Evolutionary conservation across 2,329 filamentous ascomycete species (phyloP).

Genomic region (Apiospora koreana): DNA sequence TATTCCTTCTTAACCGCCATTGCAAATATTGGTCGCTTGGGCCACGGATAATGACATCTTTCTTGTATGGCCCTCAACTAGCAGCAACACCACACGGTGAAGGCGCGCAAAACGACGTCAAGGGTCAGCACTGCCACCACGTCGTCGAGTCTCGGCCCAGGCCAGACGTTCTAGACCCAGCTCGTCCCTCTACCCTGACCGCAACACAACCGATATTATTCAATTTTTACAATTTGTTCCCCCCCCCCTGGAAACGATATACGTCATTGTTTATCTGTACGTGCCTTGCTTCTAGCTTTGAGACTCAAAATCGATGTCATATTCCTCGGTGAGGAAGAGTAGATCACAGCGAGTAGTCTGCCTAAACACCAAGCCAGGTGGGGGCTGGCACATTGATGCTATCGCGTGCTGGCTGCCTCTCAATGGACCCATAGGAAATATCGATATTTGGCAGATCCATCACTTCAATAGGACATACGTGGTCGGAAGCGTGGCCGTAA

Average conservation of each 20-base stretch:
- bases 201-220: too few relatives aligned
- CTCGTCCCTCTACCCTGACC: background rate
- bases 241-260: background rate
- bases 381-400: background rate
- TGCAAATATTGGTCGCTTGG: too few relatives aligned
- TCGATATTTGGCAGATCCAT: background rate
- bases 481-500: background rate
- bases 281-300: background rate
- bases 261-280: background rate
- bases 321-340: background rate
- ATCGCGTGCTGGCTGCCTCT: background rate
- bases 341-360: background rate
- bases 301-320: background rate
- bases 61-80: background rate
- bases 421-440: background rate
- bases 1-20: background rate
- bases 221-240: background rate
- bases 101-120: background rate
- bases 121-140: background rate
- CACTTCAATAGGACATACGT: background rate
- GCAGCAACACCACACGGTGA: background rate
- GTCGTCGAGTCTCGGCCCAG: background rate
- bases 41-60: background rate
- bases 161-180: background rate
- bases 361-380: background rate